Evolutionary conservation across 2,329 filamentous ascomycete genomes (phyloP).

Genomic region (Arthrocladium fulminans): DNA sequence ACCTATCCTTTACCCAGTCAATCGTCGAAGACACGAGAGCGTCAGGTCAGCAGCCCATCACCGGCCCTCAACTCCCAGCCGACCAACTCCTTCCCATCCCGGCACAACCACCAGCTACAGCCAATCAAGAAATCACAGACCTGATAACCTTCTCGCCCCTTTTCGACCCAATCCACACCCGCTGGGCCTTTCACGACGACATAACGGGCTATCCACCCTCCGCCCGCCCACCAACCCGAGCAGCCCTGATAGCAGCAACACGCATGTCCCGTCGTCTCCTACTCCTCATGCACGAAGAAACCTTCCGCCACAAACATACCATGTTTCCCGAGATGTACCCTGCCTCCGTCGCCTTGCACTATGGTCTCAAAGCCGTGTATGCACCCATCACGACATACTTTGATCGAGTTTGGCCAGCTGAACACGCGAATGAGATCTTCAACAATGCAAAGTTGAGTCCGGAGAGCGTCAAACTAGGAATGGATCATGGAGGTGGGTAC

Average conservation of each 20-base stretch:
- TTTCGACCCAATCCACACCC: slow-evolving; percentile 61
- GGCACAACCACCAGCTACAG: slow-evolving; percentile 8
- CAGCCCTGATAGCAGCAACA: slow-evolving; percentile 62
- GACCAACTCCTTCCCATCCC: slow-evolving; percentile 17
- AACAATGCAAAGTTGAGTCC: slow-evolving; percentile 46
- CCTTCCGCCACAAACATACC: slow-evolving; percentile 55
- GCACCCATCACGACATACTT: slow-evolving; percentile 50
- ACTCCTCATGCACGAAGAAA: slow-evolving; percentile 66
- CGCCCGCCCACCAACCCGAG: slow-evolving; percentile 54
- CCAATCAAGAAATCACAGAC: slow-evolving; percentile 53
- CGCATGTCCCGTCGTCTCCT: slow-evolving; percentile 60
- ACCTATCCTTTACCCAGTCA: slow-evolving; percentile 12
- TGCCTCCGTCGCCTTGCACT: slow-evolving; percentile 60
- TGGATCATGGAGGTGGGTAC: slow-evolving; percentile 26
- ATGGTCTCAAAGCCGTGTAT: slow-evolving; percentile 68
- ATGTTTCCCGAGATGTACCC: slow-evolving; percentile 80
- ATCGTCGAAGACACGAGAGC: slow-evolving; percentile 12
- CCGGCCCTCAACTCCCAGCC: slow-evolving; percentile 16
- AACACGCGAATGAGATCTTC: slow-evolving; percentile 47
- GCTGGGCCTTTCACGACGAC: slow-evolving; percentile 64
- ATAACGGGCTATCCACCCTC: slow-evolving; percentile 54
- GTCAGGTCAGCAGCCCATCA: slow-evolving; percentile 11
- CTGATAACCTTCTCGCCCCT: slow-evolving; percentile 70
- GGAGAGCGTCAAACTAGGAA: slow-evolving; percentile 37
- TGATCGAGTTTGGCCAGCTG: slow-evolving; percentile 47